phyloP scores from a whole-genome alignment of 2,329 filamentous ascomycete genomes.

The Orbilia javanica region DNA sequence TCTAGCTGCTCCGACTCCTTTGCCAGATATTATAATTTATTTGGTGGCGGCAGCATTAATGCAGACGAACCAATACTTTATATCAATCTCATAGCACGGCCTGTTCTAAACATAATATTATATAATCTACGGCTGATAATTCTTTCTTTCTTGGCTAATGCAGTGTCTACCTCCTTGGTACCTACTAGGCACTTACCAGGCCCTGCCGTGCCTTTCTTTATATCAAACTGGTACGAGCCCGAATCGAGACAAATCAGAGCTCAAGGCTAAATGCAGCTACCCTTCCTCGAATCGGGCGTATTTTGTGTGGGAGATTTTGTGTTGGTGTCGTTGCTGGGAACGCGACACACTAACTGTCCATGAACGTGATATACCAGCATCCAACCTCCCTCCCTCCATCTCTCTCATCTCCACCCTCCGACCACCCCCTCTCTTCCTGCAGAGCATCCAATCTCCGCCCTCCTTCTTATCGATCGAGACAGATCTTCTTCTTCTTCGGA shows the following conservation, averaged over 20 bases:
- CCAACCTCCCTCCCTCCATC: constrained; percentile 19
- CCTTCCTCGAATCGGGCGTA: neutral
- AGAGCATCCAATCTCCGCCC: constrained; percentile 23
- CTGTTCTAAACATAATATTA: too few species aligned
- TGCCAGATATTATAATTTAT: neutral
- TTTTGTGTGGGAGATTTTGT: constrained; percentile 27
- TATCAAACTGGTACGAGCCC: neutral
- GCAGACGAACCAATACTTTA: too few species aligned
- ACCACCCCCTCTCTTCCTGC: constrained; percentile 49
- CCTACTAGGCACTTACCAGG: neutral
- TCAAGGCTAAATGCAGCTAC: constrained; percentile 9
- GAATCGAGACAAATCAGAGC: too few species aligned
- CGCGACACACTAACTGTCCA: constrained; percentile 31
- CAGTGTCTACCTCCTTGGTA: too few species aligned
- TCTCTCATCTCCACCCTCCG: constrained; percentile 41
- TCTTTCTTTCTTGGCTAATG: too few species aligned
- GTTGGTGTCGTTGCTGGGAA: constrained; percentile 31
- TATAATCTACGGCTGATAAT: too few species aligned
- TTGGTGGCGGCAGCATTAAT: too few species aligned
- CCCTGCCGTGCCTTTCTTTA: neutral
- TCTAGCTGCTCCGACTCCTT: too few species aligned
- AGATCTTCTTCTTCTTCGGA: neutral
- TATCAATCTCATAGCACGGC: too few species aligned
- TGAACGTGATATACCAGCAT: constrained; percentile 32
- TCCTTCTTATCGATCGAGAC: constrained; percentile 7